Evolutionary conservation across 2,329 filamentous ascomycete species (phyloP), one percentile per base, ranked within the genome.

Genomic region (Macrophomina tecta): DNA sequence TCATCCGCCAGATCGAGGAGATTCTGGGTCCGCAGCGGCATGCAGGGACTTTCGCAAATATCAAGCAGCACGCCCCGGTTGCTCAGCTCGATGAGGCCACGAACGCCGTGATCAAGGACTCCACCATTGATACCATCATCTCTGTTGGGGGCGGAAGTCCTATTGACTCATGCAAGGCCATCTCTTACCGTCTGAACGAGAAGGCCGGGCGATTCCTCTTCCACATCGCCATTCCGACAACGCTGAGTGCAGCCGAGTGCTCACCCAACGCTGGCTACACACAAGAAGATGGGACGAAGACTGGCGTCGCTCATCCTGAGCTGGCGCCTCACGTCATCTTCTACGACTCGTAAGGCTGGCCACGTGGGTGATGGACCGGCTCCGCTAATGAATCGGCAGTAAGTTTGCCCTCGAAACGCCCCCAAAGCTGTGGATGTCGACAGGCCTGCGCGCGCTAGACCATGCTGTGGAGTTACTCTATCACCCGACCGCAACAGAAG

Each of bases 41-140:
- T 70, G 85, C 84, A 2, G 83, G 83, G 67, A 87, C 85, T 0
- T 87, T 86, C 72, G 78, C 78, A 69, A 82, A 83, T 69, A 87
- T 87, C 67, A 81, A 81, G 58, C 82, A 87, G 70, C 85, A 87
- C 73, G 84, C 84, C 2, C 85, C 85, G 1, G 77, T 86, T n/a
- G 82, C 82, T 3, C 76, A 86, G 52, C 77, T 87, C 0, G 84
- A 86, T 70, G 78, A 84, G 70, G 84, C 85, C 1, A 84, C 83
- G 0, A 74, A 81, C 12, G 69, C 81, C 1, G 82, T 87, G 6
- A 69, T 77, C 52, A 75, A 79, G 16, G 82, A 86, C 68, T 55
- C 71, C 1, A 75, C 70, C 40, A 82, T 87, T 62, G 85, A 87
- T 71, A 86, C 84, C 0, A 80, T 87, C 52, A 84, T 88, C 67